phyloP scores from a whole-genome alignment of 345 rosid species.

The Diplotaxis tenuifolia region DNA sequence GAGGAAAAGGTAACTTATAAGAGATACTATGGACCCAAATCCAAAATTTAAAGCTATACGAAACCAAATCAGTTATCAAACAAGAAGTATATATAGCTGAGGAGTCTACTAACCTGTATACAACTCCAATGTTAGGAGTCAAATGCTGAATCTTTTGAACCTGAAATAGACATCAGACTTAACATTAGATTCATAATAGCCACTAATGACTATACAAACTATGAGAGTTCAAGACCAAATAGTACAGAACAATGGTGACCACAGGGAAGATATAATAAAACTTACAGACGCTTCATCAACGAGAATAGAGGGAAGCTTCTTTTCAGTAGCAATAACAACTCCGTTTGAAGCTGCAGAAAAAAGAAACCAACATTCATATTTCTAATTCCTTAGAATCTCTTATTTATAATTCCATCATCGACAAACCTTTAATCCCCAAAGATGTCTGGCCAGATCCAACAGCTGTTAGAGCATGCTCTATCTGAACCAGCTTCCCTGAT shows the following conservation, averaged over 20 bases:
- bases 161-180: conserved; percentile 39
- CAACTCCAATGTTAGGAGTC: conserved; percentile 94
- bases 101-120: conserved; percentile 73
- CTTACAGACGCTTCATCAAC: conserved; percentile 94
- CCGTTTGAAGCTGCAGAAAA: conserved; percentile 77
- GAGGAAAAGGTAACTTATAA: background rate
- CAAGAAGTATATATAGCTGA: background rate
- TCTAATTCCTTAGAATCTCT: background rate
- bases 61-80: background rate
- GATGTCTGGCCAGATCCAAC: conserved; percentile 98
- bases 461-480: conserved; percentile 91
- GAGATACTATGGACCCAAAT: conserved; percentile 1
- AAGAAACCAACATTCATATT: no score
- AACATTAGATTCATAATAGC: background rate
- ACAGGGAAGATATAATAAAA: background rate
- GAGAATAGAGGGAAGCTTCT: conserved; percentile 87
- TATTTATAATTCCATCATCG: background rate
- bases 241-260: background rate
- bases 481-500: conserved; percentile 96
- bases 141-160: conserved; percentile 88
- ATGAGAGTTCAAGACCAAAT: background rate
- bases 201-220: background rate
- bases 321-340: conserved; percentile 92
- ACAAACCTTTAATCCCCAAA: conserved; percentile 79
- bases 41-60: background rate